phyloP scores from a whole-genome alignment of 805 yeast genomes.

The Candida rishiriensis region DNA sequence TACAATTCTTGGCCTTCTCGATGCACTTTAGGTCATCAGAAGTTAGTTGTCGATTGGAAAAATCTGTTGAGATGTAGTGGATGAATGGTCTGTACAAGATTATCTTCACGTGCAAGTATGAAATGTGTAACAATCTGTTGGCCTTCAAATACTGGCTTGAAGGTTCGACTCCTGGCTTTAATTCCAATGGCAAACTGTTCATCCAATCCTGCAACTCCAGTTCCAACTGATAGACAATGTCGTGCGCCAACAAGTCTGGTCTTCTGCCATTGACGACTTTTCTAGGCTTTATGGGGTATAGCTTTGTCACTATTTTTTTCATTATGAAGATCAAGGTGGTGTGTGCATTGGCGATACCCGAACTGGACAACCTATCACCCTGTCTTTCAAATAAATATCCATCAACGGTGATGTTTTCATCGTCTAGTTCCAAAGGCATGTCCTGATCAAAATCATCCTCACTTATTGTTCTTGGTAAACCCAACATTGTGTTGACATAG shows the following conservation, averaged over 20 bases:
- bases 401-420: constrained; percentile 73
- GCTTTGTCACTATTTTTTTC: constrained; percentile 62
- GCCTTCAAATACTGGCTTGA: constrained; percentile 65
- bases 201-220: constrained; percentile 69
- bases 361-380: constrained; percentile 56
- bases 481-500: constrained; percentile 81
- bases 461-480: constrained; percentile 72
- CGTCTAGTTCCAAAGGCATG: constrained; percentile 79
- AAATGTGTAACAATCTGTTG: constrained; percentile 65
- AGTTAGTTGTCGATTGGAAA: constrained; percentile 18
- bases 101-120: constrained; percentile 72
- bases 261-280: constrained; percentile 24
- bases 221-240: constrained; percentile 58
- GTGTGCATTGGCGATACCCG: constrained; percentile 82
- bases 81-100: constrained; percentile 85
- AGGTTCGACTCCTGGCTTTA: constrained; percentile 69
- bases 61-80: constrained; percentile 68
- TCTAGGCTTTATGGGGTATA: constrained; percentile 66
- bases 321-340: constrained; percentile 69
- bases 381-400: constrained; percentile 41
- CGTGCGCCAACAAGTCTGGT: constrained; percentile 30
- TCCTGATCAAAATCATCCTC: constrained; percentile 86
- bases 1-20: constrained; percentile 76
- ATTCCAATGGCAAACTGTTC: constrained; percentile 60
- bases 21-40: constrained; percentile 55